These are phyloP conservation scores for Agrocybe pediades DNA, from an alignment of 768 basidiomycete genomes.

Conservation along the genomic window DNA sequence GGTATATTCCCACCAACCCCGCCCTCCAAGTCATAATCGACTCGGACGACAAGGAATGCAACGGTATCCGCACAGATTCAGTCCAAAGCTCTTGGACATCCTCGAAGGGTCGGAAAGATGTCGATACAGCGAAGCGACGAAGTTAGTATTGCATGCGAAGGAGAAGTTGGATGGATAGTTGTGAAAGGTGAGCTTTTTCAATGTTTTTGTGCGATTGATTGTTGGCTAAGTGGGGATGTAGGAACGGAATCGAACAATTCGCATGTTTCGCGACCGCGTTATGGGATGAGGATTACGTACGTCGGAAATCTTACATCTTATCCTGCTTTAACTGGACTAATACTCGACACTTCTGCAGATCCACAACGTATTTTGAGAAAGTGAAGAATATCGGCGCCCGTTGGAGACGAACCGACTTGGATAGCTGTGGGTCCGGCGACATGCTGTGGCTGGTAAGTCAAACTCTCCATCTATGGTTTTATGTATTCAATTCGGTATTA, in stretches of 20 bases:
- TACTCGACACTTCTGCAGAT: no score
- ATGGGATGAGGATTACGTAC: conserved; percentile 29
- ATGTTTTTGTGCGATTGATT: conserved; percentile 26
- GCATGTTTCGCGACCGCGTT: conserved; percentile 30
- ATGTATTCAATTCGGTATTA: conserved; percentile 2
- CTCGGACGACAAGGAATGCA: background rate
- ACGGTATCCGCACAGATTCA: conserved; percentile 31
- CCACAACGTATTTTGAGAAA: background rate
- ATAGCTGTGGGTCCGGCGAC: conserved; percentile 32
- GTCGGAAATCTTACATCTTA: conserved; percentile 1
- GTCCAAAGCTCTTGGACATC: conserved; percentile 36
- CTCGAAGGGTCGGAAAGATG: no score
- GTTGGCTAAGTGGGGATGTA: conserved; percentile 5
- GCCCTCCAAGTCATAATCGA: background rate
- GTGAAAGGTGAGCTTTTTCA: background rate
- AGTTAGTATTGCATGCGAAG: conserved; percentile 27
- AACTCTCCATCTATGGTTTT: background rate
- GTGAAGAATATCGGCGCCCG: conserved; percentile 21
- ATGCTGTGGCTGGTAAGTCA: conserved; percentile 32
- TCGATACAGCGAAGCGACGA: conserved; percentile 26
- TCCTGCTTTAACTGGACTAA: background rate
- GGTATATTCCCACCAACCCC: no score
- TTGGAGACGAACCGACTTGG: conserved; percentile 14
- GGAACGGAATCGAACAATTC: conserved; percentile 36
- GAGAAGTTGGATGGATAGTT: conserved; percentile 27